A percentile compares a stretch with the other conserved stretches of the same genome.
Conservation (phyloP, 768 basidiomycete species). For the Rubroboletus pulcherrimus region DNA sequence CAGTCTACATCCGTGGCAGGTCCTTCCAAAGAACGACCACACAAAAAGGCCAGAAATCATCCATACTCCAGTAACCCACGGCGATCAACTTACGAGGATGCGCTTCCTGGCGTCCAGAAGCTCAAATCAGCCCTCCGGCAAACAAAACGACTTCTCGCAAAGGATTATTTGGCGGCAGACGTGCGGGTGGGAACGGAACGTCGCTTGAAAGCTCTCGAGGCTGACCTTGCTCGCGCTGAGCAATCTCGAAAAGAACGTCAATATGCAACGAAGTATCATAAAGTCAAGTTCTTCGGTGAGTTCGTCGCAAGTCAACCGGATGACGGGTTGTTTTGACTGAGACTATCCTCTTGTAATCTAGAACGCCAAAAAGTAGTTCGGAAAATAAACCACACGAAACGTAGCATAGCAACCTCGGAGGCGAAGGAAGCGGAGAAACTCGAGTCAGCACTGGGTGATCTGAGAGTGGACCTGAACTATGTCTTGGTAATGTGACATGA, state of each 20-base stretch:
- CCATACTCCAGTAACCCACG: constrained; percentile 14
- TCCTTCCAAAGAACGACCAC: constrained; percentile 13
- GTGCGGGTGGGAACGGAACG: constrained; percentile 80
- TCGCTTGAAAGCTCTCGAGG: constrained; percentile 68
- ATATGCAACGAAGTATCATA: constrained; percentile 78
- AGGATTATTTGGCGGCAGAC: constrained; percentile 84
- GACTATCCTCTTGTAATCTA: constrained; percentile 27
- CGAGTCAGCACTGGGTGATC: constrained; percentile 48
- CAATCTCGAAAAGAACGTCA: constrained; percentile 62
- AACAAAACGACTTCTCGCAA: constrained; percentile 76
- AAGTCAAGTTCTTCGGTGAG: constrained; percentile 91
- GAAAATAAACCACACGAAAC: constrained; percentile 69
- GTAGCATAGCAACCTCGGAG: constrained; percentile 38
- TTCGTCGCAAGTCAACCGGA: background rate
- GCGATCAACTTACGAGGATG: constrained; percentile 10
- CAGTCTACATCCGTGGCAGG: background rate
- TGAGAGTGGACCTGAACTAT: constrained; percentile 90
- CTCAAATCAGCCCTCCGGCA: constrained; percentile 83
- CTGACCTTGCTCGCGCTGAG: constrained; percentile 66
- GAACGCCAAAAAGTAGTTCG: constrained; percentile 86
- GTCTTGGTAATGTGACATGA: constrained; percentile 54
- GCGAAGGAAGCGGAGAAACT: constrained; percentile 39
- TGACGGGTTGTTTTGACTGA: background rate
- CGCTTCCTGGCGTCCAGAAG: constrained; percentile 72
- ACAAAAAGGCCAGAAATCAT: constrained; percentile 9